phyloP scores from a whole-genome alignment of 192 early-diverging fungal genomes.

The Coemansia sp. region DNA sequence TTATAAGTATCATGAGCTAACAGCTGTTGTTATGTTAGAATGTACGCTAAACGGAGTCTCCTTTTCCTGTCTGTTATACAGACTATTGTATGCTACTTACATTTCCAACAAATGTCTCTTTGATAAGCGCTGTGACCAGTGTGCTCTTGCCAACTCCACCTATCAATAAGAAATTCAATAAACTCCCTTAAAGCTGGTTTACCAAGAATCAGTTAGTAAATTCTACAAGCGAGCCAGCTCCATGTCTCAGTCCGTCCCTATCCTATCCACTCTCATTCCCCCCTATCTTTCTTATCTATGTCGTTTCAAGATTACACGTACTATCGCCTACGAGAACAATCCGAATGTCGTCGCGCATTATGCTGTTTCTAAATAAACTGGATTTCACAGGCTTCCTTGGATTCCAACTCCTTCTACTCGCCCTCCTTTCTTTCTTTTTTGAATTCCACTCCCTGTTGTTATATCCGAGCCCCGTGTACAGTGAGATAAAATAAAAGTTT shows the following conservation, averaged over 20 bases:
- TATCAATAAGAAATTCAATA: constrained; percentile 18
- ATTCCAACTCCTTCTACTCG: not conserved
- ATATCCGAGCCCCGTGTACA: too few species aligned
- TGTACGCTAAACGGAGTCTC: too few species aligned
- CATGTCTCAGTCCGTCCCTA: not conserved
- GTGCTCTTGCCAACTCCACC: constrained; percentile 95
- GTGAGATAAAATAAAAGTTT: too few species aligned
- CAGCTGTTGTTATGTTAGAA: too few species aligned
- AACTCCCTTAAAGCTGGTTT: not conserved
- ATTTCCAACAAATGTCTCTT: constrained; percentile 92
- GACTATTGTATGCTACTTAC: constrained; percentile 50
- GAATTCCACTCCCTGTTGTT: too few species aligned
- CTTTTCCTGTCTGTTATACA: too few species aligned
- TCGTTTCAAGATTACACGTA: constrained; percentile 38
- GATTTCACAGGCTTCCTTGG: not conserved
- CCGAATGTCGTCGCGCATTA: constrained; percentile 85
- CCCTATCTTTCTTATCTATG: not conserved
- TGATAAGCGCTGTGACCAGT: constrained; percentile 94
- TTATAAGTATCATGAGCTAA: too few species aligned
- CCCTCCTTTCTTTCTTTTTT: not conserved
- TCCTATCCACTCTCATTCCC: not conserved
- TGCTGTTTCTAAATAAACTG: not conserved
- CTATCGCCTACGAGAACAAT: constrained; percentile 92
- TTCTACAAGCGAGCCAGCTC: not conserved
- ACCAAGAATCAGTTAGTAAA: not conserved